phyloP scores from a whole-genome alignment of 306 rosid species.

The Bauhinia variegata region DNA sequence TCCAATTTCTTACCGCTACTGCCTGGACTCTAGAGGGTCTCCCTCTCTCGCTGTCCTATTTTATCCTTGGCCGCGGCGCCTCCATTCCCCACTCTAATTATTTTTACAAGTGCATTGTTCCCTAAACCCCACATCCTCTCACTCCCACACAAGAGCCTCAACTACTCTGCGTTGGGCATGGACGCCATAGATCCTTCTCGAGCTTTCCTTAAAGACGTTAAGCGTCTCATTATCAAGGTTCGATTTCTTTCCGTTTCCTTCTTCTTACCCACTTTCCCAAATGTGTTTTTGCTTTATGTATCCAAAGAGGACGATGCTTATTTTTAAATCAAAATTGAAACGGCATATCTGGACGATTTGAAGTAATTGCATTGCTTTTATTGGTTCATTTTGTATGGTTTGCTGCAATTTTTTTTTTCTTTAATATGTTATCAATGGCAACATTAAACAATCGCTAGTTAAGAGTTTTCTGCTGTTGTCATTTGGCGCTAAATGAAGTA shows the following conservation, averaged over 20 bases:
- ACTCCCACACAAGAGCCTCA: too few relatives aligned
- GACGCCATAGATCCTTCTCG: constrained; percentile 36
- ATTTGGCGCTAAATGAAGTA: constrained; percentile 2
- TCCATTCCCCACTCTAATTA: too few relatives aligned
- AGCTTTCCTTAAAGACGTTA: constrained; percentile 43
- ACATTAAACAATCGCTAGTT: background rate
- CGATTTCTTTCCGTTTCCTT: background rate
- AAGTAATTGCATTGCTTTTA: background rate
- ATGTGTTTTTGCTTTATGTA: background rate
- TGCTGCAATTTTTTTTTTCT: background rate
- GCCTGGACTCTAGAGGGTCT: too few relatives aligned
- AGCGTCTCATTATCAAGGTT: constrained; percentile 50
- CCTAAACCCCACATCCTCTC: too few relatives aligned
- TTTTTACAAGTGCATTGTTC: too few relatives aligned
- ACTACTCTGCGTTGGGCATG: constrained; percentile 15
- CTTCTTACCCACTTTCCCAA: background rate
- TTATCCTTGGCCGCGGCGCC: too few relatives aligned
- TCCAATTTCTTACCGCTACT: too few relatives aligned
- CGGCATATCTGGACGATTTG: background rate
- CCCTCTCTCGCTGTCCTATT: too few relatives aligned
- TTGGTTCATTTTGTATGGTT: background rate
- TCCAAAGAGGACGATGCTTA: background rate
- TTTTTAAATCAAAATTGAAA: background rate
- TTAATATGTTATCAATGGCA: too few relatives aligned
- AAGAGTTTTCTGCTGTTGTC: background rate